These are phyloP conservation scores for Aspergillus ruber DNA, from an alignment of 2,329 filamentous ascomycete species.

Conservation along the genomic window DNA sequence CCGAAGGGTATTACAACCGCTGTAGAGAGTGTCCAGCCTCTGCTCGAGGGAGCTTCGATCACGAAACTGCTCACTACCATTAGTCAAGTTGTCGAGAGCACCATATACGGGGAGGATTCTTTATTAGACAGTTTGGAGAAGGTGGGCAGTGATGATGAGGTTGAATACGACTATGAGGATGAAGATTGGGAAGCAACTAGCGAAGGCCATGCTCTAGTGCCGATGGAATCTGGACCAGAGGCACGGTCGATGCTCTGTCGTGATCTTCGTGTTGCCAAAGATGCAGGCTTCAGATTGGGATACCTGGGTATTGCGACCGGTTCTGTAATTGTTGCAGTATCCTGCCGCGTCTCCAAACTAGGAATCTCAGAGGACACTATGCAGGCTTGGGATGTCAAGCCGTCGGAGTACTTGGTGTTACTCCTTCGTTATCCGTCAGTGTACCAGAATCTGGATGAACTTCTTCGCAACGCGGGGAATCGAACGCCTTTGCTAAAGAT, in stretches of 20 bases:
- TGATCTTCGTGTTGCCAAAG: slow-evolving; percentile 57
- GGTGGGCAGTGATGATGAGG: slow-evolving; percentile 6
- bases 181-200: slow-evolving; percentile 23
- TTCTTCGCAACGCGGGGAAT: slow-evolving; percentile 39
- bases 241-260: slow-evolving; percentile 40
- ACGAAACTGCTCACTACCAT: slow-evolving; percentile 45
- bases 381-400: slow-evolving; percentile 67
- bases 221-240: background rate
- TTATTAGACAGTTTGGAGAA: slow-evolving; percentile 5
- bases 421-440: slow-evolving; percentile 59
- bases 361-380: slow-evolving; percentile 67
- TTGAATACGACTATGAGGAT: slow-evolving; percentile 30
- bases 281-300: slow-evolving; percentile 65
- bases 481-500: slow-evolving; percentile 46
- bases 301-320: slow-evolving; percentile 49
- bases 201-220: slow-evolving; percentile 2
- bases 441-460: slow-evolving; percentile 55
- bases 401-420: slow-evolving; percentile 64
- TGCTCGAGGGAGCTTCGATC: slow-evolving; percentile 38
- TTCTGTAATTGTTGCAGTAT: slow-evolving; percentile 57
- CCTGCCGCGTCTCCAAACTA: slow-evolving; percentile 63
- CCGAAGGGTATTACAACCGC: slow-evolving; percentile 22
- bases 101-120: slow-evolving; percentile 6
- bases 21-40: slow-evolving; percentile 40
- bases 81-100: slow-evolving; percentile 30